Conservation (phyloP, 257 asterid species). For the Salvia miltiorrhiza region DNA sequence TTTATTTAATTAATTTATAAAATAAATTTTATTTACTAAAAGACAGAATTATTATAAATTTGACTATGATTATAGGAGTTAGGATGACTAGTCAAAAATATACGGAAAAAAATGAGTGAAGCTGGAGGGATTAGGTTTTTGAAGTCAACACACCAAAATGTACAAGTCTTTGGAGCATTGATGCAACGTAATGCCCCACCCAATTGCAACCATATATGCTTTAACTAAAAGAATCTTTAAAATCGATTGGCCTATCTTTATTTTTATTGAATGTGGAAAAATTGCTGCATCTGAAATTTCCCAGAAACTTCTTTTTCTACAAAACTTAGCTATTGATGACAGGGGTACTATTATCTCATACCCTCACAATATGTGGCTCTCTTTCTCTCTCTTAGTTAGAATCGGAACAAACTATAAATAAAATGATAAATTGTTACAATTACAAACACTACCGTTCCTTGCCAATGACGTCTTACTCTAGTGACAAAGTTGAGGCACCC, state of each 20-base stretch:
- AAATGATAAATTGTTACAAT: no score
- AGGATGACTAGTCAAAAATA: conserved; percentile 17
- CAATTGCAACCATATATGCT: not conserved
- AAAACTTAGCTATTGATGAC: no score
- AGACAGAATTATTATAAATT: no score
- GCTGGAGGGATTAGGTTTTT: not conserved
- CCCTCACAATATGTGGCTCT: no score
- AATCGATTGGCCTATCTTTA: not conserved
- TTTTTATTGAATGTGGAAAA: not conserved
- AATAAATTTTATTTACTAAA: no score
- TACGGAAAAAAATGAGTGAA: not conserved
- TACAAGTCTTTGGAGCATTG: not conserved
- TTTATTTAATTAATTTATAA: no score
- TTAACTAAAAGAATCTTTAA: conserved; percentile 7
- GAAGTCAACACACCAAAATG: not conserved
- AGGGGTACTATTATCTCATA: no score
- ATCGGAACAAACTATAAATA: no score
- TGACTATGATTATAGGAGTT: not conserved
- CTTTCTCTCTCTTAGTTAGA: no score
- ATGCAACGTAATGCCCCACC: not conserved
- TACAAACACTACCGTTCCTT: no score
- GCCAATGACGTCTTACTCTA: no score
- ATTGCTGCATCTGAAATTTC: not conserved
- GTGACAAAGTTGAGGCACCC: no score
- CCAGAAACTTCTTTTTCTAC: conserved; percentile 1